phyloP scores from a whole-genome alignment of 2,329 filamentous ascomycete species.

The Cercospora zeae-maydis region DNA sequence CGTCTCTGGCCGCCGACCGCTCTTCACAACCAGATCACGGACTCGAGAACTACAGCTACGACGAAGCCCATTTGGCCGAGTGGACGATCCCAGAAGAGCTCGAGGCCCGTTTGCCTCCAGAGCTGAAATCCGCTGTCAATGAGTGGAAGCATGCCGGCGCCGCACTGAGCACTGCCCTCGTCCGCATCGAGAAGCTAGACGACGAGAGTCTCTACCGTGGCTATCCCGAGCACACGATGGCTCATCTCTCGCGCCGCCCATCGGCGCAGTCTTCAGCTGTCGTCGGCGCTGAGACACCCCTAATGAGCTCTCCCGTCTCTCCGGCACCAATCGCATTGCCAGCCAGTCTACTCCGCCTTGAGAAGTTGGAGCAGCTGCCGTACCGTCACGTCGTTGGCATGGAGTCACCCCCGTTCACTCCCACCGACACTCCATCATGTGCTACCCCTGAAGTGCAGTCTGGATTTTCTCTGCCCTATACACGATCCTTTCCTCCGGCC shows the following conservation, averaged over 20 bases:
- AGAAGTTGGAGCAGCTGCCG: constrained; percentile 17
- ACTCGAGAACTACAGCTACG: constrained; percentile 36
- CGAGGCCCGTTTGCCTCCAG: constrained; percentile 37
- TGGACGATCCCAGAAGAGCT: constrained; percentile 42
- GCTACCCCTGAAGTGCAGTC: constrained; percentile 22
- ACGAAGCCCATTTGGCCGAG: constrained; percentile 36
- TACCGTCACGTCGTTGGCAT: constrained; percentile 25
- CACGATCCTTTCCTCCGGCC: constrained; percentile 21
- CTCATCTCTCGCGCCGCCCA: constrained; percentile 19
- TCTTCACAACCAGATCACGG: constrained; percentile 27
- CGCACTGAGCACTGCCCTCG: constrained; percentile 43
- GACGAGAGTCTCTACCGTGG: constrained; percentile 33
- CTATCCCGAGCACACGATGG: constrained; percentile 31
- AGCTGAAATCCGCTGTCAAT: constrained; percentile 35
- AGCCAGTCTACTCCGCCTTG: constrained; percentile 14
- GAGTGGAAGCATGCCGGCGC: constrained; percentile 45
- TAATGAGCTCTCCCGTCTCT: constrained; percentile 21
- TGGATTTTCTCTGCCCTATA: constrained; percentile 17
- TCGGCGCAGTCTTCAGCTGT: constrained; percentile 13
- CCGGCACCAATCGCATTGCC: constrained; percentile 9
- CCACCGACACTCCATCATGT: constrained; percentile 25
- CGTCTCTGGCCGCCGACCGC: constrained; percentile 23
- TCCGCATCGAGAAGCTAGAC: constrained; percentile 35
- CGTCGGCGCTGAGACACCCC: constrained; percentile 14
- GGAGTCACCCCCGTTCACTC: constrained; percentile 36